phyloP scores from a whole-genome alignment of 306 rosid species.

The Castanea mollissima region DNA sequence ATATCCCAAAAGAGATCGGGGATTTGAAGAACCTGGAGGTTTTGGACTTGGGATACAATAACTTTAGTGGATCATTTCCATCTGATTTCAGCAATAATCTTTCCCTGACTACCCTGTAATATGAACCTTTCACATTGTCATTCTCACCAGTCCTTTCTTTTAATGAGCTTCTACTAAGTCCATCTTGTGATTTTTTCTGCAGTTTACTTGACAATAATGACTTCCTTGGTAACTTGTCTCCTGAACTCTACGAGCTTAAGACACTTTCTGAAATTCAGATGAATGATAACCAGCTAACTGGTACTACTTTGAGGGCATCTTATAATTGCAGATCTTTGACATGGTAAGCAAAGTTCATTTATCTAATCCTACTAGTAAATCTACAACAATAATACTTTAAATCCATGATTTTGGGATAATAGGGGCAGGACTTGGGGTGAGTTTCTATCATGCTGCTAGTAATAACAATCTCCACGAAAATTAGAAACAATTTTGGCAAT shows the following conservation, averaged over 20 bases:
- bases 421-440: not conserved
- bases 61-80: slow-evolving; percentile 62
- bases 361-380: not conserved
- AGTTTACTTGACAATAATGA: slow-evolving; percentile 71
- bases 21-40: slow-evolving; percentile 54
- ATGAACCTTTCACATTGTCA: slow-evolving; percentile 6
- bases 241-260: slow-evolving; percentile 38
- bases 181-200: slow-evolving; percentile 14
- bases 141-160: not conserved
- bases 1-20: slow-evolving; percentile 50
- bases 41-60: slow-evolving; percentile 70
- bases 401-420: not conserved
- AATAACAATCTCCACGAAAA: not conserved
- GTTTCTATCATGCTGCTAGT: not conserved
- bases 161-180: not conserved
- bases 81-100: slow-evolving; percentile 41
- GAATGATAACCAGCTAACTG: slow-evolving; percentile 34
- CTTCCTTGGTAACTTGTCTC: slow-evolving; percentile 36
- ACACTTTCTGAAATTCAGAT: slow-evolving; percentile 40
- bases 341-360: slow-evolving; percentile 35
- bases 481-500: not conserved
- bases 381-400: not conserved
- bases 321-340: slow-evolving; percentile 18
- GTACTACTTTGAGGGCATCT: slow-evolving; percentile 15
- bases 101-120: slow-evolving; percentile 54